phyloP scores from a whole-genome alignment of 768 basidiomycete genomes.

The Collybia sp. region DNA sequence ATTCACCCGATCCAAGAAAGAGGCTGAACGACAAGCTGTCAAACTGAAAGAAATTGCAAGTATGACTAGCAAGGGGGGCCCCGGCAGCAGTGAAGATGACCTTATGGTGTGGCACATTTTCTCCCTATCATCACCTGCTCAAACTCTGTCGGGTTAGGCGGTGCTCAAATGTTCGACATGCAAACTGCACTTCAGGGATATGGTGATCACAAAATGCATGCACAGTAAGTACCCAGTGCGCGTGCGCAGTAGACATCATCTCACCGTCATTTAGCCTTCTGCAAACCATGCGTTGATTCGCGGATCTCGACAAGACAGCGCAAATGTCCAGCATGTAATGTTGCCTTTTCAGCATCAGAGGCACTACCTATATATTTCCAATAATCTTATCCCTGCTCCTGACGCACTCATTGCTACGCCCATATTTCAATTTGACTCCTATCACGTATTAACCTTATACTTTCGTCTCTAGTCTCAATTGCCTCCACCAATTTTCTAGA shows the following conservation, averaged over 20 bases:
- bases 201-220: conserved; percentile 84
- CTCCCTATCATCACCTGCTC: not conserved
- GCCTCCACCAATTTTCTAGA: not conserved
- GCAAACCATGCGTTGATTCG: conserved; percentile 80
- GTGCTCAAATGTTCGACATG: conserved; percentile 90
- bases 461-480: too few species aligned
- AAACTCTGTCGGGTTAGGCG: conserved; percentile 37
- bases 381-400: conserved; percentile 17
- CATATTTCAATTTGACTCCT: too few species aligned
- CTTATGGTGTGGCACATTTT: conserved; percentile 42
- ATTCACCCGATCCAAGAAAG: conserved; percentile 40
- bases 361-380: conserved; percentile 52
- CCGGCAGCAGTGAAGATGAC: conserved; percentile 43
- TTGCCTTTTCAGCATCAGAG: conserved; percentile 79
- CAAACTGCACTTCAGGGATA: conserved; percentile 68
- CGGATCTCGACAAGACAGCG: conserved; percentile 87
- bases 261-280: conserved; percentile 59
- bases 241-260: not conserved
- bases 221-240: conserved; percentile 60
- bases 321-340: conserved; percentile 88
- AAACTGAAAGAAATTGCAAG: conserved; percentile 40
- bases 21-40: conserved; percentile 42
- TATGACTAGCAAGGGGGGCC: conserved; percentile 14
- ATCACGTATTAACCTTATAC: too few species aligned
- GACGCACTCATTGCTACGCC: not conserved